phyloP scores from a whole-genome alignment of 75 land plant species.

The Picea sitchensis region DNA sequence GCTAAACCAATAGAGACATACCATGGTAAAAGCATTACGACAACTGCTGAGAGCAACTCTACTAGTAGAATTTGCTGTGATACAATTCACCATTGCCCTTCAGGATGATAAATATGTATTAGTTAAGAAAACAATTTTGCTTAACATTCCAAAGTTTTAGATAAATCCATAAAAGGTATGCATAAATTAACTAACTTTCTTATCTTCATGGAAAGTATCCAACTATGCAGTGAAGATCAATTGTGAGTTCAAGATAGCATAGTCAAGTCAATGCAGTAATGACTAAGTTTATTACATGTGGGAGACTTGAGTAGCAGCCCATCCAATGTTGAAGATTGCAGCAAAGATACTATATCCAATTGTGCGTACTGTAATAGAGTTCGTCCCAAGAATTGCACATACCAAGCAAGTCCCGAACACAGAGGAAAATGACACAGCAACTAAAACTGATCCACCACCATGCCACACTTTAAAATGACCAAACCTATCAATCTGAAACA shows the following conservation, averaged over 20 bases:
- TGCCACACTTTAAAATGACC: conserved; percentile 98
- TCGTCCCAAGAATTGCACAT: conserved; percentile 56
- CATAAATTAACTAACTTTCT: background rate
- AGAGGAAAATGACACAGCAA: conserved; percentile 95
- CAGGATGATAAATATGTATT: conserved; percentile 8
- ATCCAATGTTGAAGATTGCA: conserved; percentile 92
- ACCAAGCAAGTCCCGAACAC: conserved; percentile 93
- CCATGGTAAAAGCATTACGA: conserved; percentile 98
- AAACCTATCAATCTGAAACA: conserved; percentile 68
- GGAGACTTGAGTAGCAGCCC: conserved; percentile 98
- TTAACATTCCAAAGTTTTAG: background rate
- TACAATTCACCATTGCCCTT: conserved; percentile 97
- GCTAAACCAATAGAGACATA: conserved; percentile 16
- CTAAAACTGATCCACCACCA: conserved; percentile 82
- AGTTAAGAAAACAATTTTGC: background rate
- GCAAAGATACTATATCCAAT: conserved; percentile 89
- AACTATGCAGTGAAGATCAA: background rate
- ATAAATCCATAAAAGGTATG: background rate
- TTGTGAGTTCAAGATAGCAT: background rate
- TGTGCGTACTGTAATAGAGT: conserved; percentile 50
- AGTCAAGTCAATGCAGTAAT: background rate
- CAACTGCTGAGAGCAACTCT: conserved; percentile 89
- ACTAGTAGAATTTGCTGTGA: conserved; percentile 83
- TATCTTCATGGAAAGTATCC: background rate
- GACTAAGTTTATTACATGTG: conserved; percentile 75